phyloP scores from a whole-genome alignment of 2,329 filamentous ascomycete genomes.

The Scolecobasidium constrictum region DNA sequence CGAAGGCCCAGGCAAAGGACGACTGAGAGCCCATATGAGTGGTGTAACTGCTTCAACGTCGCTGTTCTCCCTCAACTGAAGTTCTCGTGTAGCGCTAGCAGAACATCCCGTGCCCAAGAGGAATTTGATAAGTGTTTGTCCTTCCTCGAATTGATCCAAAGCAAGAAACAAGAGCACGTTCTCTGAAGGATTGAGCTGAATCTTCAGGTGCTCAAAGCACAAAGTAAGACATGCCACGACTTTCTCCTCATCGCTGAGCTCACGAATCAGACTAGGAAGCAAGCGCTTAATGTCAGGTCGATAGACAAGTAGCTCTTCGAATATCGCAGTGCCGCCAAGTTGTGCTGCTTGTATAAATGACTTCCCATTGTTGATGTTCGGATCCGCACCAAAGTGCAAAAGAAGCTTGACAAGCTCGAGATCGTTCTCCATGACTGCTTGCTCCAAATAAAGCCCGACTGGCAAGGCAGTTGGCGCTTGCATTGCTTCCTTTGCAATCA shows the following conservation, averaged over 20 bases:
- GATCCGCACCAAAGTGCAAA: slow-evolving; percentile 1
- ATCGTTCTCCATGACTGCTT: slow-evolving; percentile 3
- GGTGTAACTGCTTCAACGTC: slow-evolving; percentile 6
- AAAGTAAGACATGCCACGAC: not conserved
- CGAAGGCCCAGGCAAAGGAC: not conserved
- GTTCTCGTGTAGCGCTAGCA: not conserved
- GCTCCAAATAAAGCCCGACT: not conserved
- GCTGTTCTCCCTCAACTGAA: not conserved
- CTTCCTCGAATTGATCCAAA: not conserved
- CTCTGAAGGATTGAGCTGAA: not conserved
- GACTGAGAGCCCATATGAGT: slow-evolving; percentile 5
- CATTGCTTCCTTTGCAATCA: not conserved
- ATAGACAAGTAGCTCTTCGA: not conserved
- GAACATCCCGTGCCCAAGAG: slow-evolving; percentile 3
- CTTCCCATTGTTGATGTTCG: not conserved
- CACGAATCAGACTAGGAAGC: not conserved
- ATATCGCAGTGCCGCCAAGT: not conserved
- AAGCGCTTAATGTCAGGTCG: not conserved
- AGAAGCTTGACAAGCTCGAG: not conserved
- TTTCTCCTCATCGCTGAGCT: not conserved
- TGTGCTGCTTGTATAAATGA: slow-evolving; percentile 1
- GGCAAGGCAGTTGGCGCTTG: not conserved
- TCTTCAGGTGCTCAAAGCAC: not conserved
- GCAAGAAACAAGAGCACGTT: slow-evolving; percentile 4
- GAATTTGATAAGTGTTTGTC: slow-evolving; percentile 1